Base-by-base conservation (phyloP, 495 filamentous ascomycete genomes). In the Ramalina intermedia region DNA sequence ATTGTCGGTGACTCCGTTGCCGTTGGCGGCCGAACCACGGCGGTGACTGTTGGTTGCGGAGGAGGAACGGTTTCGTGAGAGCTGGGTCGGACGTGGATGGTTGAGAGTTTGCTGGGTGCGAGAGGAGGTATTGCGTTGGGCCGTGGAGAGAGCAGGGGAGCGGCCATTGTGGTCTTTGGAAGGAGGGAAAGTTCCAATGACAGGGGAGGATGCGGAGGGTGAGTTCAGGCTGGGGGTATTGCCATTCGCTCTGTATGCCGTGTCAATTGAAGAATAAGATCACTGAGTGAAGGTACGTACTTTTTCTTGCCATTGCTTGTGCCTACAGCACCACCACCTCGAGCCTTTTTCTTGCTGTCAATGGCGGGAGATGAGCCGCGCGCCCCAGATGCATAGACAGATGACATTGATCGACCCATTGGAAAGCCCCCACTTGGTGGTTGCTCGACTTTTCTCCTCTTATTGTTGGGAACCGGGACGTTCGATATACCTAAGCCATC, bases 361-460 rank as follows among this genome's bases (percentile, higher is more conserved):
- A 72, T 69, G 6, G 63, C 72, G 2, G 78, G 73, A 5, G 79
- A 80, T 50, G 80, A 82, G 50, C 75, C 68, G 47, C 68, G 69
- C 27, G 56, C 68, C 43, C 61, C 61, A 3, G 69, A 72, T 8
- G 71, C 73, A 58, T 53, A 60, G 6, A 56, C 57, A 6, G 47
- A 50, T 37, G 81, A 84, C 60, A 84, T 71, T 29, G 83, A 78
- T 53, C 84, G 80, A 52, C 89, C 85, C 70, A 80, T 79, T 0
- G 78, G 68, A 29, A 73, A 63, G 14, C 72, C 71, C 26, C 72
- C 71, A 35, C 69, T 69, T 7, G 73, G 64, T 7, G 64, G 61
- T 46, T 84, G 81, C 40, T 91, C 86, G n/a, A 83, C 78, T 64
- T 84, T 93, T 40, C 85, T 79, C 52, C 85, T 73, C 63, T 94